These are phyloP conservation scores for Ophiostoma ulmi DNA, from an alignment of 2,329 filamentous ascomycete species.

Conservation along the genomic window DNA sequence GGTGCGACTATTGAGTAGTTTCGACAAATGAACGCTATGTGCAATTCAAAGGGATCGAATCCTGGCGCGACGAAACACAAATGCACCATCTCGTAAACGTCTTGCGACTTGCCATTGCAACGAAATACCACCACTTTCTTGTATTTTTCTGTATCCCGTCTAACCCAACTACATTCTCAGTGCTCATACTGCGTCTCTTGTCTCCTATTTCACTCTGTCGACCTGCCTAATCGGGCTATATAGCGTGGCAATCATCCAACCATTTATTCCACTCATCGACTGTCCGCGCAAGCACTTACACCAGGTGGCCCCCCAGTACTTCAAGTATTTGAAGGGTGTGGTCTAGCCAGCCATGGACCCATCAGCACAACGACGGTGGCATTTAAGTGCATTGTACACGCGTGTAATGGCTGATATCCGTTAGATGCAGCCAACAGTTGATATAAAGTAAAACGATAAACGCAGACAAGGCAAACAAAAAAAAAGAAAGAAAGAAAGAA, in stretches of 20 bases:
- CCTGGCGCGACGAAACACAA: not conserved
- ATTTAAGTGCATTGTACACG: not conserved
- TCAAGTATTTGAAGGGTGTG: not conserved
- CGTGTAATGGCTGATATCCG: not conserved
- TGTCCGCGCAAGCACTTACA: conserved; percentile 1
- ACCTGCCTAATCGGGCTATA: not conserved
- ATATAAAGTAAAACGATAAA: not conserved
- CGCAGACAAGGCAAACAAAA: not conserved
- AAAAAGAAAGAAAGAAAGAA: not conserved
- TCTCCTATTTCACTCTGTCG: not conserved
- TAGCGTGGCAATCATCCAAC: not conserved
- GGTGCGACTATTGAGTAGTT: not conserved
- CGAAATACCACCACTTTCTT: not conserved
- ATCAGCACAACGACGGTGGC: not conserved
- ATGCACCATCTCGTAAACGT: conserved; percentile 2
- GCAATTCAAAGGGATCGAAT: not conserved
- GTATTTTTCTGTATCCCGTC: not conserved
- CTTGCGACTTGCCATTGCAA: conserved; percentile 3
- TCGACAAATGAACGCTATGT: not conserved
- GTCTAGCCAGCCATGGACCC: not conserved
- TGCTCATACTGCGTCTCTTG: not conserved
- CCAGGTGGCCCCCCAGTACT: not conserved
- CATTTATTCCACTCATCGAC: not conserved
- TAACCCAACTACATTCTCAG: not conserved
- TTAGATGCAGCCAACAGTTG: not conserved